Evolutionary conservation across 495 filamentous ascomycete species (phyloP).

Genomic region (Pyrenopolyporus hunteri): DNA sequence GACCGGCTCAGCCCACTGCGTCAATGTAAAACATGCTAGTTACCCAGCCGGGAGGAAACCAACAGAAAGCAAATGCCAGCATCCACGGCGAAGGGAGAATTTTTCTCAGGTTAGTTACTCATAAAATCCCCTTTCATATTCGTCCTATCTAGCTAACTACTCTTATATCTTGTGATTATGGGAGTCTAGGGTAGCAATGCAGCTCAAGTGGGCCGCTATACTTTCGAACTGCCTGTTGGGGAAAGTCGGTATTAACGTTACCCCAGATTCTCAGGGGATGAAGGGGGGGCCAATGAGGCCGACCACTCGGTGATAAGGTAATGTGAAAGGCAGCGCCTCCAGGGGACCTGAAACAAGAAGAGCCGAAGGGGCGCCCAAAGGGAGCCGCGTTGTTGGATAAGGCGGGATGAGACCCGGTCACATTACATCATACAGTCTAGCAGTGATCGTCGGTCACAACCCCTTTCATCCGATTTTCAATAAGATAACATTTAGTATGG

Average conservation of each 20-base stretch:
- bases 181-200: not conserved
- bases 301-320: not conserved
- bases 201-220: constrained; percentile 16
- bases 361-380: constrained; percentile 10
- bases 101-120: not conserved
- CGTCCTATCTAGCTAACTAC: not conserved
- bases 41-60: not conserved
- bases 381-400: constrained; percentile 23
- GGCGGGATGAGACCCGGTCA: constrained; percentile 19
- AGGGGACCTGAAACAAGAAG: constrained; percentile 25
- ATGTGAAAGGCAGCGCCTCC: not conserved
- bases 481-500: too few species aligned
- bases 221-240: constrained; percentile 28
- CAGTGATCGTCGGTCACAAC: constrained; percentile 35
- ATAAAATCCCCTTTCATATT: not conserved
- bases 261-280: constrained; percentile 28
- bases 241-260: constrained; percentile 36
- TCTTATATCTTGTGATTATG: constrained; percentile 11
- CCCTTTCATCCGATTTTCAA: constrained; percentile 25
- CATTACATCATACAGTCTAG: constrained; percentile 11
- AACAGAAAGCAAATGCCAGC: not conserved
- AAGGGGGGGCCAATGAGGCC: constrained; percentile 12
- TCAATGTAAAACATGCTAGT: constrained; percentile 1
- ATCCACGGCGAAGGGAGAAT: not conserved
- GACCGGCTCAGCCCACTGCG: not conserved